Conservation (phyloP, 208 protist genomes). For the Trypanosoma lewisi region DNA sequence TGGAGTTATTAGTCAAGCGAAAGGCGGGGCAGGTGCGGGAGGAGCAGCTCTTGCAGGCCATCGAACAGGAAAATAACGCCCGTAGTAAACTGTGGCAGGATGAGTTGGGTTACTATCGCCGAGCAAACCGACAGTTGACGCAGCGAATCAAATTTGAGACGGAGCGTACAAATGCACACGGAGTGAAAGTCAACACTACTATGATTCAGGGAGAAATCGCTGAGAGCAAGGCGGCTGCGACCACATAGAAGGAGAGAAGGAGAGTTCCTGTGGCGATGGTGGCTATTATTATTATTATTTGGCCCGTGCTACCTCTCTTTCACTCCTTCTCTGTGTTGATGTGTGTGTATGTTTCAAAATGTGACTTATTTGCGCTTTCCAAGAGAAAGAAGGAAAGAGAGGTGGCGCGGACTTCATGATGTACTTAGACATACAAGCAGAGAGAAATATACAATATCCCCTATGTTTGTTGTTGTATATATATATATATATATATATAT, state of each 20-base stretch:
- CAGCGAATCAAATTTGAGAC: constrained; percentile 84
- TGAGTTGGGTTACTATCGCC: constrained; percentile 94
- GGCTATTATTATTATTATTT: no score
- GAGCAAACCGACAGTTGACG: constrained; percentile 94
- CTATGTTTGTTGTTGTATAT: no score
- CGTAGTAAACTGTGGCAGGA: constrained; percentile 90
- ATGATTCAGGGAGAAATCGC: background rate
- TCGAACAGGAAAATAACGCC: constrained; percentile 38
- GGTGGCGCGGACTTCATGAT: no score
- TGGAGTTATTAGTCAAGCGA: constrained; percentile 31
- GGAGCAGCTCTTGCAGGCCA: constrained; percentile 27
- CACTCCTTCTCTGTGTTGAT: no score
- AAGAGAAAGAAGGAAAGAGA: no score
- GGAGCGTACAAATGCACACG: constrained; percentile 47
- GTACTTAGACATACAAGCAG: no score
- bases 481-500: no score
- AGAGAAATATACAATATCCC: no score
- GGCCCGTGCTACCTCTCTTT: no score
- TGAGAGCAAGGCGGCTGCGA: background rate
- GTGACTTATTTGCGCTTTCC: no score
- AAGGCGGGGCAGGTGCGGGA: constrained; percentile 32
- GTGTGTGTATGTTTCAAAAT: no score
- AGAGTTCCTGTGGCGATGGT: no score
- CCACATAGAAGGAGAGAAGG: background rate
- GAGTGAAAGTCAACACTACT: background rate